phyloP scores from a whole-genome alignment of 2,329 filamentous ascomycete species.

The Phaeosphaeria sp. region DNA sequence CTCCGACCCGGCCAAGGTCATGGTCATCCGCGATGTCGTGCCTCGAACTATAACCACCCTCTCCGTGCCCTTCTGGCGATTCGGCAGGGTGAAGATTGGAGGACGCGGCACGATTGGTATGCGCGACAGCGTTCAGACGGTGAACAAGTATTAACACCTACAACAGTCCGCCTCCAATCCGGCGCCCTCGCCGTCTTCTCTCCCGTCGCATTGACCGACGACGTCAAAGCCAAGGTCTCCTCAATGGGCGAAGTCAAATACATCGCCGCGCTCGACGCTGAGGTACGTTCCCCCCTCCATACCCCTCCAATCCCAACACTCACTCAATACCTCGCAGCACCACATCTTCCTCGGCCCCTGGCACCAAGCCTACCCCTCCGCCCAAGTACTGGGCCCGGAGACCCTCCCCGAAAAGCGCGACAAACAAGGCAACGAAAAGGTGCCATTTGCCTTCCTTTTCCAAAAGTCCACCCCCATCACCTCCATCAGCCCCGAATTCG shows the following conservation, averaged over 20 bases:
- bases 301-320: neutral
- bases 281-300: conserved; percentile 51
- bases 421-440: conserved; percentile 63
- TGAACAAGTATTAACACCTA: conserved; percentile 11
- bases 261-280: conserved; percentile 84
- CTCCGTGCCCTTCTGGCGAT: conserved; percentile 83
- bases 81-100: conserved; percentile 80
- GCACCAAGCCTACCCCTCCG: conserved; percentile 78
- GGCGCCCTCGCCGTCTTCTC: conserved; percentile 89
- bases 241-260: conserved; percentile 73
- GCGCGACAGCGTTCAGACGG: conserved; percentile 18
- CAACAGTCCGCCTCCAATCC: conserved; percentile 74
- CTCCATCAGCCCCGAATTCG: conserved; percentile 77
- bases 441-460: conserved; percentile 72
- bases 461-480: conserved; percentile 44
- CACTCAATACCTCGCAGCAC: conserved; percentile 58
- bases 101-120: conserved; percentile 85
- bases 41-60: conserved; percentile 75
- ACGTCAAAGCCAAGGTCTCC: conserved; percentile 70
- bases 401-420: conserved; percentile 84
- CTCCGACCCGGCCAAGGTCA: conserved; percentile 77
- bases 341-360: conserved; percentile 92
- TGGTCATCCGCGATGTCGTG: conserved; percentile 87
- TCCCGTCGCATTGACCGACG: conserved; percentile 82
- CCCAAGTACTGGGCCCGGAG: conserved; percentile 81